Conservation (phyloP, 2,329 filamentous ascomycete species). For the Lasiodiplodia hormozganensis region DNA sequence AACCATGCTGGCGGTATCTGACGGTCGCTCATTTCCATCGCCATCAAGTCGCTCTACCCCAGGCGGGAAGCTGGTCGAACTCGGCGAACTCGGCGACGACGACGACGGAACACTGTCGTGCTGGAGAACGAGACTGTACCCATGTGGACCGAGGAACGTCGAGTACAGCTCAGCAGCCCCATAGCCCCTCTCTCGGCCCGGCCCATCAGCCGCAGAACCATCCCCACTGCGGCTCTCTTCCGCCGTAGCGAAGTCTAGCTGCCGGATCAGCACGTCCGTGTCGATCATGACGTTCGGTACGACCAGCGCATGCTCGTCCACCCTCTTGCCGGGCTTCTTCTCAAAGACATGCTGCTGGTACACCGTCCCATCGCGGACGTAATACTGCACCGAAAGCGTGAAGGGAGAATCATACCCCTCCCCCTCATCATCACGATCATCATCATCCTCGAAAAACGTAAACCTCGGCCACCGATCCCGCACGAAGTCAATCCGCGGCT, state of each 20-base stretch:
- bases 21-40: neutral
- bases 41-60: neutral
- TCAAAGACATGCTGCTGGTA: constrained; percentile 13
- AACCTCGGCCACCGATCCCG: constrained; percentile 22
- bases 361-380: neutral
- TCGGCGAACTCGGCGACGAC: neutral
- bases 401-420: neutral
- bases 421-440: neutral
- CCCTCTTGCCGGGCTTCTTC: neutral
- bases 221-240: neutral
- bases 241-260: neutral
- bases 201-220: no score
- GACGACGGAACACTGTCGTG: neutral
- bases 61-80: neutral
- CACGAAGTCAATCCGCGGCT: neutral
- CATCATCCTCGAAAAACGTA: neutral
- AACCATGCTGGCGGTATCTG: neutral
- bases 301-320: neutral
- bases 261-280: constrained; percentile 14
- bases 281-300: constrained; percentile 12
- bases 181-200: neutral
- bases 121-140: constrained; percentile 3
- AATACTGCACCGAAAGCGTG: constrained; percentile 5
- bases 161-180: neutral
- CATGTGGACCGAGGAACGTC: neutral